These are phyloP conservation scores for Myxozyma vanderwaltii DNA, from an alignment of 805 yeast genomes.

Conservation along the genomic window DNA sequence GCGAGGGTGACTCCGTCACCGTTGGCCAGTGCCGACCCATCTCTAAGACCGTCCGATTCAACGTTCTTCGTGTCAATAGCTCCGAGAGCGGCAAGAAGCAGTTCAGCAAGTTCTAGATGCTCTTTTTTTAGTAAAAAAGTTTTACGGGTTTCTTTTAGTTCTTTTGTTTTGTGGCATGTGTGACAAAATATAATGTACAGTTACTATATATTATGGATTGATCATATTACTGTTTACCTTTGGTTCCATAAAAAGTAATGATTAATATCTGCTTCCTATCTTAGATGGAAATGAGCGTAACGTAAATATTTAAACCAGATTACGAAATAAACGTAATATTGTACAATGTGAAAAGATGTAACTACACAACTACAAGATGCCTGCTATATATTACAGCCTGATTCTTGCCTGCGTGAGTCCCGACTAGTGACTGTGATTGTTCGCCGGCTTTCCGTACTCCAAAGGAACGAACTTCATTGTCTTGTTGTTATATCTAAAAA, in stretches of 20 bases:
- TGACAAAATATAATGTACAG: slow-evolving; percentile 28
- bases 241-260: background rate
- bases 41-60: slow-evolving; percentile 99
- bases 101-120: slow-evolving; percentile 85
- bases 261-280: background rate
- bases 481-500: slow-evolving; percentile 25
- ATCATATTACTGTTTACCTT: background rate
- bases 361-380: background rate
- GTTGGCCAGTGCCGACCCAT: slow-evolving; percentile 99
- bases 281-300: no score
- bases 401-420: no score
- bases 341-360: background rate
- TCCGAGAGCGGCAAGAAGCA: slow-evolving; percentile 83
- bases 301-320: no score
- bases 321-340: no score
- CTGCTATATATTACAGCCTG: background rate
- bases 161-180: slow-evolving; percentile 24
- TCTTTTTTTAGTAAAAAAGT: slow-evolving; percentile 16
- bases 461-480: slow-evolving; percentile 32
- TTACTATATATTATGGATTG: slow-evolving; percentile 6
- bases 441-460: slow-evolving; percentile 6
- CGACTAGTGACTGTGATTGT: background rate
- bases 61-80: slow-evolving; percentile 92
- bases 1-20: slow-evolving; percentile 97
- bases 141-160: slow-evolving; percentile 22